Conservation (phyloP, 2,329 filamentous ascomycete genomes). For the Dryadomyces quercus-mongolicae region DNA sequence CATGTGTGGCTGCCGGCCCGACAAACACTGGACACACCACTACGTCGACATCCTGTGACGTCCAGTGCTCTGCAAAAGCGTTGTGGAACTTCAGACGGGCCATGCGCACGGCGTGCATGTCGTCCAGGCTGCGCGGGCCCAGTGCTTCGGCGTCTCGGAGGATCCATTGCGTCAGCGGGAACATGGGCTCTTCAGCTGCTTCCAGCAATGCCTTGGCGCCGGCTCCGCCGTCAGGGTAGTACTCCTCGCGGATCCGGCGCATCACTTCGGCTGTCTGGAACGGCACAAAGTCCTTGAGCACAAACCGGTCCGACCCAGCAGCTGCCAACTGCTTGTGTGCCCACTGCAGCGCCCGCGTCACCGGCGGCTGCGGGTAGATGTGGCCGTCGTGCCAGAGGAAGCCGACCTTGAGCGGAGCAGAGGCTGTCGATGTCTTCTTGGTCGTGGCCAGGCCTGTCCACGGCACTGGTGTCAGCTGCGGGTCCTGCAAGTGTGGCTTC, state of each 20-base stretch:
- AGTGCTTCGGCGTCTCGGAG: conserved; percentile 17
- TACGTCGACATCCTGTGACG: conserved; percentile 23
- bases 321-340: conserved; percentile 14
- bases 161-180: conserved; percentile 29
- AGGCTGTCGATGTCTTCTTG: too few species aligned
- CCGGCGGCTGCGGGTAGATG: conserved; percentile 42
- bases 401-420: conserved; percentile 1
- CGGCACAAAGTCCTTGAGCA: conserved; percentile 23
- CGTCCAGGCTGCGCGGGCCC: conserved; percentile 13
- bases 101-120: conserved; percentile 16
- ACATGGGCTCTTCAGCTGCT: conserved; percentile 29
- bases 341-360: conserved; percentile 40
- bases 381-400: conserved; percentile 17
- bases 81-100: conserved; percentile 20
- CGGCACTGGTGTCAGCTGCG: conserved; percentile 51
- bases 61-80: conserved; percentile 22
- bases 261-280: conserved; percentile 19
- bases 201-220: conserved; percentile 20
- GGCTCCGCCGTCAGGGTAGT: conserved; percentile 32
- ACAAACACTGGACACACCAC: conserved; percentile 23
- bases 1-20: conserved; percentile 24
- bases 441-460: conserved; percentile 21
- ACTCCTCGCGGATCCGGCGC: conserved; percentile 23
- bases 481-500: conserved; percentile 54
- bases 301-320: conserved; percentile 11